Conservation (phyloP, 495 filamentous ascomycete genomes). For the Neurospora sp. region DNA sequence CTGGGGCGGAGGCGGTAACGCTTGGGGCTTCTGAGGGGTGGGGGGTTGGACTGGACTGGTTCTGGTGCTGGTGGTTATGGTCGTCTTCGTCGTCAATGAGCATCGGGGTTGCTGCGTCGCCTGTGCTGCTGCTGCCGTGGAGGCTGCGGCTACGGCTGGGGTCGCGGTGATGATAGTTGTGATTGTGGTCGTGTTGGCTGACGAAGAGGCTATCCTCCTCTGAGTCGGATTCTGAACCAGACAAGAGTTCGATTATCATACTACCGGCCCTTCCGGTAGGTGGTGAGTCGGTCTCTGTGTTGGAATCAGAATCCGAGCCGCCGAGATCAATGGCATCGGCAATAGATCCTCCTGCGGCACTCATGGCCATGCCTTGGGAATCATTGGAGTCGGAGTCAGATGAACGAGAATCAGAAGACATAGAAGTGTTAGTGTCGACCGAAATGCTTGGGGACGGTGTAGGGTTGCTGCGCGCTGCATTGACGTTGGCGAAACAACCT, state of each 20-base stretch:
- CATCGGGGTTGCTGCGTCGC: neutral
- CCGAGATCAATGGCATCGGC: neutral
- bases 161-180: neutral
- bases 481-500: neutral
- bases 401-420: neutral
- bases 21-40: neutral
- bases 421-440: neutral
- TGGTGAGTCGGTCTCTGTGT: neutral
- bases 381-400: neutral
- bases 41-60: neutral
- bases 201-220: neutral
- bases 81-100: neutral
- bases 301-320: neutral
- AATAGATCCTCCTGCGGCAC: neutral
- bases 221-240: neutral
- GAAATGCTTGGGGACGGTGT: neutral
- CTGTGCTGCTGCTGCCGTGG: neutral
- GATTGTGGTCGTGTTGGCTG: neutral
- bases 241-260: neutral
- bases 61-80: neutral
- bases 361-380: neutral
- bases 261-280: neutral
- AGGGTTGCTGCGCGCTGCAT: no score
- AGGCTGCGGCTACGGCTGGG: neutral
- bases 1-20: neutral